Evolutionary conservation across 345 rosid species (phyloP), one percentile per base, ranked within the genome.

Genomic region (Citrus glauca): DNA sequence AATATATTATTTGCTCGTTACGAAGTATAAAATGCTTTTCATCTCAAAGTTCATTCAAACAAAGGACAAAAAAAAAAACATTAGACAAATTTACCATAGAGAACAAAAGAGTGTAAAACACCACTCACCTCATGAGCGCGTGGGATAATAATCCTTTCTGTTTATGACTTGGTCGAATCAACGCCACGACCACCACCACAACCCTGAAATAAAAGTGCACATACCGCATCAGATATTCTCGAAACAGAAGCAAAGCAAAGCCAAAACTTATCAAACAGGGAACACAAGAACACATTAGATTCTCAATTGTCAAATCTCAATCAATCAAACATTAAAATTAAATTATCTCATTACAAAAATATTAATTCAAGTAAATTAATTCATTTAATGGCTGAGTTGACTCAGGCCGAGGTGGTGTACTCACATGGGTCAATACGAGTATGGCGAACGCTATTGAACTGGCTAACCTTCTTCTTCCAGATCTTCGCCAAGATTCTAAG

Each of bases 381-480:
- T 19, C 25, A 17, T 66, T 66, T 55, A 6, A 94, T 95, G 98
- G 95, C 89, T 74, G 99, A 97, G 99, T 86, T 94, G 90, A 87
- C 97, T 82, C 97, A 88, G 91, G 68, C 90, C 80, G 98, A 94
- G 82, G 94, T 86, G 24, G 92, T 86, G 37, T 87, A 88, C 84
- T 85, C 97, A 68, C 89, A 92, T 37, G 87, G 91, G 71, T 83
- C 97, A 19, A 13, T 76, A 73, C 93, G 90, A 76, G 77, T 89
- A 25, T 91, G 95, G 98, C 83, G 90, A 74, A 64, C 96, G 33
- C 82, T 94, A n/a, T 81, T 91, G 89, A 86, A 87, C 87, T 93
- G 95, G 91, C 84, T 94, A 3, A 90, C 90, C 57, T 92, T 97
- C 80, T 86, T 97, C 86, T 90, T 86, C 87, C 98, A 90, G 90